Percentiles rank a stretch among this genome's conserved stretches.
Conservation (phyloP, 2,329 filamentous ascomycete genomes). For the Huntiella bhutanensis region DNA sequence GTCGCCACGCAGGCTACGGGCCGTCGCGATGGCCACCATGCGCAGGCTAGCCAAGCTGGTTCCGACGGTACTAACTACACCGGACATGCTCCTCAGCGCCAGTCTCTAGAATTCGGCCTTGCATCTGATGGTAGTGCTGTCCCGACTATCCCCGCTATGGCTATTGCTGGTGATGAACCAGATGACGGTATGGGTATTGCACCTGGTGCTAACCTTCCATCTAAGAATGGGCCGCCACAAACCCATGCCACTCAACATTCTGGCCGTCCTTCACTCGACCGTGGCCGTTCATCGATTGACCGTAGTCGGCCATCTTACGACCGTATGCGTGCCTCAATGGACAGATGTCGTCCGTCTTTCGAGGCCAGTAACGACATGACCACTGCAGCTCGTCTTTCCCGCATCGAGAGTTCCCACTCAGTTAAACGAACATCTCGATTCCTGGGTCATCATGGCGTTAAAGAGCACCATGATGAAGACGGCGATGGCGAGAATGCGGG, state of each 20-base stretch:
- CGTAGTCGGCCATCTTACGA: constrained; percentile 71
- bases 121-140: constrained; percentile 5
- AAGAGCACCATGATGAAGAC: not conserved
- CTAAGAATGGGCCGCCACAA: constrained; percentile 13
- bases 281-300: constrained; percentile 38
- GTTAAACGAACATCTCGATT: constrained; percentile 1
- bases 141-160: constrained; percentile 1
- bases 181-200: constrained; percentile 14
- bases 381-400: constrained; percentile 63
- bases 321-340: constrained; percentile 69
- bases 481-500: not conserved
- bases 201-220: constrained; percentile 1
- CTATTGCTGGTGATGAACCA: constrained; percentile 11
- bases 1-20: constrained; percentile 55
- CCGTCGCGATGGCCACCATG: constrained; percentile 29
- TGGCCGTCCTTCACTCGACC: not conserved
- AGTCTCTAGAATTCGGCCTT: constrained; percentile 10
- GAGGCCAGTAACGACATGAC: constrained; percentile 84
- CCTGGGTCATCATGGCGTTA: constrained; percentile 12
- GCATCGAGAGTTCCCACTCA: constrained; percentile 59
- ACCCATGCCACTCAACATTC: constrained; percentile 16
- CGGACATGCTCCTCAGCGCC: constrained; percentile 29
- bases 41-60: constrained; percentile 67
- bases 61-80: constrained; percentile 92
- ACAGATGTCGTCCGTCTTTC: constrained; percentile 64